A percentile compares a stretch with the other conserved stretches of the same genome.
Evolutionary conservation across 1,284 basidiomycete genomes (phyloP).

Genomic region (Cutaneotrichosporon dermatis): DNA sequence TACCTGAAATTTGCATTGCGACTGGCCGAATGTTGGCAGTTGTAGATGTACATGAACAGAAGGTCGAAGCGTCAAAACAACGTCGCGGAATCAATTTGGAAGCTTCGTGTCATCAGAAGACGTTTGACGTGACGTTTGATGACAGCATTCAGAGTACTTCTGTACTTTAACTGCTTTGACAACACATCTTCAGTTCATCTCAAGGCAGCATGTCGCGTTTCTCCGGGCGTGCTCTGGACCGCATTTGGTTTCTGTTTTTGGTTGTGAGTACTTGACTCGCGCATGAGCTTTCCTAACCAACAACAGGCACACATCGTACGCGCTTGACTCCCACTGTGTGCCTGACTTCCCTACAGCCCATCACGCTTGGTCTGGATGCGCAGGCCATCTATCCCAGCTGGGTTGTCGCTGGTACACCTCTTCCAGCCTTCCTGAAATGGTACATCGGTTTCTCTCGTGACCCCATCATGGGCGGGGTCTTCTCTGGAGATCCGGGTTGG

Average conservation of each 20-base stretch:
- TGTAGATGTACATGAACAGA: too few relatives aligned
- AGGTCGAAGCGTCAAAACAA: too few relatives aligned
- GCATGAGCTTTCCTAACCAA: not conserved
- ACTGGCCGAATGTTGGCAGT: too few relatives aligned
- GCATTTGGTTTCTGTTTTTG: slow-evolving; percentile 38
- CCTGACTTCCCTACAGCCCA: not conserved
- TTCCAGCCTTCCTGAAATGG: slow-evolving; percentile 31
- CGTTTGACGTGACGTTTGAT: too few relatives aligned
- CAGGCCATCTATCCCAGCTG: slow-evolving; percentile 40
- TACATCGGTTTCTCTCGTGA: slow-evolving; percentile 38
- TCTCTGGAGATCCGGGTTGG: slow-evolving; percentile 23
- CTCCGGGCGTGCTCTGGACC: slow-evolving; percentile 32
- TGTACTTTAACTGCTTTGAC: too few relatives aligned
- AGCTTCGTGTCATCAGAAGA: too few relatives aligned
- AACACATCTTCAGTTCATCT: too few relatives aligned
- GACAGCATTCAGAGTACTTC: too few relatives aligned
- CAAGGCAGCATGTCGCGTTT: slow-evolving; percentile 22
- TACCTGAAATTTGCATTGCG: too few relatives aligned
- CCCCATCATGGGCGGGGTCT: slow-evolving; percentile 38
- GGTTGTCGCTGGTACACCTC: slow-evolving; percentile 23
- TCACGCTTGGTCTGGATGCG: slow-evolving; percentile 34
- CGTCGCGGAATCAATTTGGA: too few relatives aligned
- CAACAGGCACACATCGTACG: slow-evolving; percentile 13
- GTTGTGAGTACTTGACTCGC: slow-evolving; percentile 20
- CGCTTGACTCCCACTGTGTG: too few relatives aligned